Base-by-base conservation (phyloP, 2,329 filamentous ascomycete genomes). In the Aspergillus piperis region DNA sequence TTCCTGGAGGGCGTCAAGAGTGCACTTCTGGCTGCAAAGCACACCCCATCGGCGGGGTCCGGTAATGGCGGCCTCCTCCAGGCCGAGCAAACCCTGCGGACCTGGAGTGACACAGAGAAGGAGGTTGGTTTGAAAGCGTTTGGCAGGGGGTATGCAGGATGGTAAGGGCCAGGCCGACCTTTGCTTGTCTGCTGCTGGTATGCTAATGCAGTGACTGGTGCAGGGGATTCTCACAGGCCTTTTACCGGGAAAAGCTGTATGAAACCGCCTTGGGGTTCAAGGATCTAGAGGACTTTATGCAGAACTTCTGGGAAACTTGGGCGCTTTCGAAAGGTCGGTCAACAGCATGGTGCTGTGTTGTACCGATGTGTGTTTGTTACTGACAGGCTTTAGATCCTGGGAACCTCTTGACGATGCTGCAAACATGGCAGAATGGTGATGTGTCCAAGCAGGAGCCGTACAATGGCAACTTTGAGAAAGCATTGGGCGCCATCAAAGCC, bases 371-470 rank as follows among this genome's bases (percentile, higher is more conserved):
- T 19, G 13, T 8, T 47, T 32, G 21, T 25, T 30, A 25, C 30
- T 54, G 30, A 51, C 30, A 1, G 42, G 15, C 11, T 25, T 23
- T 32, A 82, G 88, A 92, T 65, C 89, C 90, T 0, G 89, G 91
- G 66, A 91, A 92, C 62, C 79, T 92, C 71, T 78, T 92, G 0
- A 83, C 84, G 1, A 92, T 92, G 90, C 78, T 92, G 3, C 83
- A 89, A 36, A 92, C 90, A 0, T 95, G 91, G 91, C 90, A 94
- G 73, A 82, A 84, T 5, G 90, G 84, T 1, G 89, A 94, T 68
- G 83, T 86, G 53, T 90, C 89, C 3, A 76, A 84, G 5, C 88
- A 92, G 68, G 81, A 86, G 57, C 87, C 86, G 3, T 92, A 90
- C 64, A 83, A 88, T 60, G 87, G 85, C 1, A 77, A 90, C 63